Base-by-base conservation (phyloP, 768 basidiomycete species). In the Mycena metata region DNA sequence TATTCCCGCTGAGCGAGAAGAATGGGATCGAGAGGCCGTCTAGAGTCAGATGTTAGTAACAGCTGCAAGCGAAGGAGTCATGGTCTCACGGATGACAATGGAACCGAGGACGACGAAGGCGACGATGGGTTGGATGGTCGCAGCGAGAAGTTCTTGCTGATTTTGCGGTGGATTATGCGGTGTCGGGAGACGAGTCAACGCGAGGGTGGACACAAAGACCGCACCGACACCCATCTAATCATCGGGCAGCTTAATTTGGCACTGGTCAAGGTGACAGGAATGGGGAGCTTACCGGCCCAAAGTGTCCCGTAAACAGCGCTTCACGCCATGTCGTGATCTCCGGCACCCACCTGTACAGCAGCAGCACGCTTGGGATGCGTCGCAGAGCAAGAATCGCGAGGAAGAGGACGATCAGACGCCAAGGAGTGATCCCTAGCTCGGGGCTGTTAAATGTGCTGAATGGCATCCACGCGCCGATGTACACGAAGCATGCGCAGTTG, bases 301-400 rank as follows among this genome's bases (percentile, higher is more conserved):
- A 98, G 82, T 98, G 96, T 3, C 97, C 97, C 6, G 87, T 89
- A 76, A 99, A 98, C 5, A 96, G 70, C 0, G 97, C 96, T 79
- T 98, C 95, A 50, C 87, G 84, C 90, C 95, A 93, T 23, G 87
- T 90, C 43, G 79, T 78, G 71, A 98, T 93, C 77, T 98, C 96
- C 0, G 96, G 97, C 16, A 98, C 88, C 86, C 89, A 94, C 67
- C 81, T 87, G 74, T 96, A 96, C 3, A 98, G 82, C 4, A 89
- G 73, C 60, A 98, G 79, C 51, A 98, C 83, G 16, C 88, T 80
- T 0, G 96, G 96, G 30, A 98, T 90, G 15, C 97, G 87, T 26
- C 98, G 89, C 39, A 98, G 77, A 10, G 89, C 70, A 51, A 98
- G 80, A 54, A 98, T 90, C 2, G 81, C 80, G 43, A 96, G 73